Evolutionary conservation across 345 rosid species (phyloP), one percentile per base, ranked within the genome.

Genomic region (Ailanthus altissimus): DNA sequence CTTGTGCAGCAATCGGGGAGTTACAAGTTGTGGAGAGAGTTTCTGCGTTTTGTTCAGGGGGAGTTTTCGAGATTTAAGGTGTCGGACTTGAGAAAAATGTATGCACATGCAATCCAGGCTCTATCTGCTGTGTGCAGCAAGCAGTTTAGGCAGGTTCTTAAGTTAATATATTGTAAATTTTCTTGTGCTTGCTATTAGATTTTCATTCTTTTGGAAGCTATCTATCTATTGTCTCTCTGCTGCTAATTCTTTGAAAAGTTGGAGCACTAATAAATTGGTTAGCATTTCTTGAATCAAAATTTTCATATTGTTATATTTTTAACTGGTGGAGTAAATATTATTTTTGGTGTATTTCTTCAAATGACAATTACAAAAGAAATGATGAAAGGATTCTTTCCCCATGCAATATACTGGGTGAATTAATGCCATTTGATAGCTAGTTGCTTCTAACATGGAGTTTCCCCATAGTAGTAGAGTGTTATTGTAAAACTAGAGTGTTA

Each of bases 91-190:
- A 90, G 97, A 83, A 96, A 89, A 82, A 88, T 92, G 89, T 96
- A 93, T 82, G 89, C 93, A 59, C 91, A 96, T 84, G 94, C 98
- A 8, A 83, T 96, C 75, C 93, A 90, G 85, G 97, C 99, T 77
- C 84, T 96, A 76, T 89, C 91, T 80, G 77, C 92, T 73, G 86
- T 94, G 62, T 84, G 89, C 91, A 85, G 80, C 89, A 89, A 85
- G 97, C 98, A 89, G 87, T 85, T 83, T 90, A 93, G 97, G 97
- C 98, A 95, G 99, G 99, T 92, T 89, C 90, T 92, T 84, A 81
- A 77, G 82, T 81, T 84, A 72, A 47, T 83, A 64, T 74, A 28
- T 65, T 78, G 63, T 70, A 65, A 20, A 78, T 50, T 50, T 76
- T 78, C 54, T 75, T 78, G 18, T 53, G 5, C 26, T 23, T 65